A percentile compares a stretch with the other conserved stretches of the same genome.
phyloP scores from a whole-genome alignment of 225 moss, liverwort and hornwort species.

The Sphagnum tenellum region DNA sequence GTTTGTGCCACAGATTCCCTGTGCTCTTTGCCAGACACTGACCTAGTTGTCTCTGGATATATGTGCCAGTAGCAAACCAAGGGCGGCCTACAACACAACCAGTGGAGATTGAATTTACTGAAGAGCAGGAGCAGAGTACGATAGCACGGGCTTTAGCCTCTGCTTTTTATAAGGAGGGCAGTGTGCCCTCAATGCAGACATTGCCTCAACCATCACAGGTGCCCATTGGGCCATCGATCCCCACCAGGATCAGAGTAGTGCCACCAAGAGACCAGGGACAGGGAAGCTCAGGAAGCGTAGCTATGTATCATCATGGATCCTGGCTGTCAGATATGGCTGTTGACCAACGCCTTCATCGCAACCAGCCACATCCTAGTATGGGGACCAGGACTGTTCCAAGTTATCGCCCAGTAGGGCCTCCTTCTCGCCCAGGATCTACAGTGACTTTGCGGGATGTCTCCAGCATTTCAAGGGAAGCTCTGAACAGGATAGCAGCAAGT shows the following conservation, averaged over 20 bases:
- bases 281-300: conserved; percentile 20
- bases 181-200: conserved; percentile 17
- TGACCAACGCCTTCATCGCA: conserved; percentile 50
- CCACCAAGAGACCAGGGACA: conserved; percentile 50
- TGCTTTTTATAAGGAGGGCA: conserved; percentile 61
- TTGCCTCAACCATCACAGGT: conserved; percentile 22
- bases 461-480: conserved; percentile 6
- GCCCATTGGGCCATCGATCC: conserved; percentile 19
- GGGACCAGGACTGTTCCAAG: conserved; percentile 11
- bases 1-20: too few species aligned
- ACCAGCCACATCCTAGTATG: conserved; percentile 23
- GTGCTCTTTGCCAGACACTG: too few species aligned
- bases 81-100: conserved; percentile 40
- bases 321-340: conserved; percentile 42
- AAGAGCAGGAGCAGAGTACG: conserved; percentile 97
- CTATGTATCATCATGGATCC: conserved; percentile 36
- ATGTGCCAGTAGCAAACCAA: conserved; percentile 65
- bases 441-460: conserved; percentile 32
- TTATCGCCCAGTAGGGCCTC: conserved; percentile 24
- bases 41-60: neutral
- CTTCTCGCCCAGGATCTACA: conserved; percentile 13
- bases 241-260: conserved; percentile 42
- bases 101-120: conserved; percentile 71
- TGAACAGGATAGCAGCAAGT: conserved; percentile 34
- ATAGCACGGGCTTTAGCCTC: conserved; percentile 84